Percentiles rank a stretch among this genome's conserved stretches.
Conservation (phyloP, 129 eudicot species). For the Ambrosia artemisiifolia region DNA sequence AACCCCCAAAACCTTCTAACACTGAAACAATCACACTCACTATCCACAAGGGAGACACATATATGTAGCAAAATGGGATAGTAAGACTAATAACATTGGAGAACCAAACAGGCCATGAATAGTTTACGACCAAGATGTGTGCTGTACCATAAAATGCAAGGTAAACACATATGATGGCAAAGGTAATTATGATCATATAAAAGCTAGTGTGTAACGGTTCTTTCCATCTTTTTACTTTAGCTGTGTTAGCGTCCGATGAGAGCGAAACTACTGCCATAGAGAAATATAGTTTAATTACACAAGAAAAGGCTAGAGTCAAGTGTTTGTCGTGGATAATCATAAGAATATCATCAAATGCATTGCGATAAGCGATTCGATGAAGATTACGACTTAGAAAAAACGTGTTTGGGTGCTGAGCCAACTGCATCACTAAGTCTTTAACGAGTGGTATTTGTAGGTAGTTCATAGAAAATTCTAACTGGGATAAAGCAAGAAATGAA, state of each 20-base stretch:
- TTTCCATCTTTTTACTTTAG: conserved; percentile 22
- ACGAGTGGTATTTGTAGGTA: neutral
- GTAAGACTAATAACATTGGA: neutral
- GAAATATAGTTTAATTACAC: conserved; percentile 4
- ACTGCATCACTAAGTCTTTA: neutral
- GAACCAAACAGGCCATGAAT: neutral
- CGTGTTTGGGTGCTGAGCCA: neutral
- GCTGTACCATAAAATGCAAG: conserved; percentile 2
- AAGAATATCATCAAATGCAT: neutral
- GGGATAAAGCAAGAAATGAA: conserved; percentile 21
- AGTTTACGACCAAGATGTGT: neutral
- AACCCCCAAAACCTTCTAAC: conserved; percentile 17
- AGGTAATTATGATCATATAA: conserved; percentile 18
- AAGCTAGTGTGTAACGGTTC: conserved; percentile 1
- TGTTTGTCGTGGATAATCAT: neutral
- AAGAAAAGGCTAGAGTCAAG: neutral
- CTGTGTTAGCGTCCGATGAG: conserved; percentile 18
- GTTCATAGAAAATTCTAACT: neutral
- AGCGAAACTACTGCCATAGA: conserved; percentile 1
- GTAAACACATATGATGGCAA: conserved; percentile 1
- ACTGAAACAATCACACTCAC: conserved; percentile 32
- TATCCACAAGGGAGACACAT: conserved; percentile 16
- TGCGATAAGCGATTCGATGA: neutral
- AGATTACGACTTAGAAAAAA: neutral
- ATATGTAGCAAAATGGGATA: conserved; percentile 2